phyloP scores from a whole-genome alignment of 2,329 filamentous ascomycete species.

The Colletotrichum cordylinicola region DNA sequence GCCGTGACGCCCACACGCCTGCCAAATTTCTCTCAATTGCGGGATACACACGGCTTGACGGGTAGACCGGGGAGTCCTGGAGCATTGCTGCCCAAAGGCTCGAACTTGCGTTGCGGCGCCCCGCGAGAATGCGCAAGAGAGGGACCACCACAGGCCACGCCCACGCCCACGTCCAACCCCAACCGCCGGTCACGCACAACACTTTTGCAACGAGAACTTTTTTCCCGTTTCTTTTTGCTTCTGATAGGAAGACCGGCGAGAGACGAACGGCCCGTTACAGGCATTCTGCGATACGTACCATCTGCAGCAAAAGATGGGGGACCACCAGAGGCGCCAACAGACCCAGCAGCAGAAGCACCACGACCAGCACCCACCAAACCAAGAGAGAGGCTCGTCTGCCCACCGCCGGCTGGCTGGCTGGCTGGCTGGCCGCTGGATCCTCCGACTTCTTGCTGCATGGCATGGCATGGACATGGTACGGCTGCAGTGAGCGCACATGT shows the following conservation, averaged over 20 bases:
- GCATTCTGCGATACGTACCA: not conserved
- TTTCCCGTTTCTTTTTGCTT: not conserved
- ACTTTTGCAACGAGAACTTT: not conserved
- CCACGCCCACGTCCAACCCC: not conserved
- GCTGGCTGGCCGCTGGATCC: not conserved
- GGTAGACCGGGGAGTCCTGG: slow-evolving; percentile 11
- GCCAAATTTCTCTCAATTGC: not conserved
- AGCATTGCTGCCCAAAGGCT: slow-evolving; percentile 27
- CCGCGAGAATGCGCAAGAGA: slow-evolving; percentile 22
- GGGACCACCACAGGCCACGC: not conserved
- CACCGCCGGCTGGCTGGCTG: not conserved
- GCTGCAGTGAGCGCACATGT: slow-evolving; percentile 21
- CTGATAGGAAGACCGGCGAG: slow-evolving; percentile 13
- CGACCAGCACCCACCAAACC: not conserved
- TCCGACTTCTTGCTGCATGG: slow-evolving; percentile 11
- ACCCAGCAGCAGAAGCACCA: not conserved
- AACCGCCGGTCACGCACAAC: not conserved
- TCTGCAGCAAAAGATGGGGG: not conserved
- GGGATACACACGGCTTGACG: not conserved
- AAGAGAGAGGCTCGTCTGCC: not conserved
- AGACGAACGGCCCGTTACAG: not conserved
- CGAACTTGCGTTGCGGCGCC: slow-evolving; percentile 1
- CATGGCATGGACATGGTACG: slow-evolving; percentile 14
- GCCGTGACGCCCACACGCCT: not conserved
- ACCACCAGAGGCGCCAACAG: not conserved